Percentiles rank a stretch among this genome's conserved stretches.
Evolutionary conservation across 1,284 basidiomycete species (phyloP).

Genomic region (Rhodotorula sp.): DNA sequence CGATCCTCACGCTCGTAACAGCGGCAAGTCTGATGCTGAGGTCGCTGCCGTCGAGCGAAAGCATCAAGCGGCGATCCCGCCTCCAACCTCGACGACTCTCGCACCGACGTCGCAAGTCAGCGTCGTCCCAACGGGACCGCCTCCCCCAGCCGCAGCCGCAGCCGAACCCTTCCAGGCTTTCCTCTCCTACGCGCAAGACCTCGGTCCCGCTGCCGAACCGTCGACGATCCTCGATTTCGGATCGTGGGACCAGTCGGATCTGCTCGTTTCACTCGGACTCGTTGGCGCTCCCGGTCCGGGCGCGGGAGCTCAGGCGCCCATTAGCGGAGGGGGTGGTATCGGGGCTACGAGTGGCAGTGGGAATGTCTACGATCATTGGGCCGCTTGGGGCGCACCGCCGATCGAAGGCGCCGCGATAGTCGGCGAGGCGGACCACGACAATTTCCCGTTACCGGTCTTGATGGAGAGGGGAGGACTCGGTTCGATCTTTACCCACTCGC

Average conservation of each 20-base stretch:
- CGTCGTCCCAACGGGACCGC: too few relatives aligned
- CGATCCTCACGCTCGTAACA: not conserved
- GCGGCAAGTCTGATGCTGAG: too few relatives aligned
- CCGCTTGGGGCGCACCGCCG: too few relatives aligned
- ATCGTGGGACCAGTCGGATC: conserved; percentile 36
- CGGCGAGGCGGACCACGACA: conserved; percentile 1
- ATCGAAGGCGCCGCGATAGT: not conserved
- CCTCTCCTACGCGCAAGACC: conserved; percentile 25
- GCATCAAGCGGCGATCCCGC: too few relatives aligned
- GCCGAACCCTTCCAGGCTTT: conserved; percentile 36
- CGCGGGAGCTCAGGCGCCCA: not conserved
- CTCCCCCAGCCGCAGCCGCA: not conserved
- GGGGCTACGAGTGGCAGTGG: not conserved
- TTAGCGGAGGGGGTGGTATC: not conserved
- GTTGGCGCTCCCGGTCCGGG: conserved; percentile 3
- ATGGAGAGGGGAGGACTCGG: conserved; percentile 11
- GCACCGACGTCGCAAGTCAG: too few relatives aligned
- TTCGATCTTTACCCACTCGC: not conserved
- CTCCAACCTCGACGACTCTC: too few relatives aligned
- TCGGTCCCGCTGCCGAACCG: conserved; percentile 14
- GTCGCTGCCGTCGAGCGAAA: too few relatives aligned
- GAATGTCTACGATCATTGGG: too few relatives aligned
- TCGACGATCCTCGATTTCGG: conserved; percentile 33
- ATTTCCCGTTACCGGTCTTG: conserved; percentile 1
- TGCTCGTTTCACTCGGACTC: conserved; percentile 35